Percentiles rank a stretch among this genome's conserved stretches.
Conservation (phyloP, 768 basidiomycete genomes). For the Podaxis sp. region DNA sequence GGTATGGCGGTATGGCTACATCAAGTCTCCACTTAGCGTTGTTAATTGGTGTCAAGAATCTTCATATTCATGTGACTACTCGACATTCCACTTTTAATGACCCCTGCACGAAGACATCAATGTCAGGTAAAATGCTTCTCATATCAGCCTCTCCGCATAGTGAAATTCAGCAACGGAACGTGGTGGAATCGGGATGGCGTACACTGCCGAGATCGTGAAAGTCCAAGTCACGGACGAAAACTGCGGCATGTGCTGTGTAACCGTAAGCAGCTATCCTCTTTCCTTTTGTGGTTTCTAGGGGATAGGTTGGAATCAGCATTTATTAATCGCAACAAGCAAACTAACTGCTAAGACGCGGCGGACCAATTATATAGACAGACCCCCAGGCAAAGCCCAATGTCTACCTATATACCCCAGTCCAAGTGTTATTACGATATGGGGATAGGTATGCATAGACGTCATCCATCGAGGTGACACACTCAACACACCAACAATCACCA, state of each 20-base stretch:
- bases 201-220: conserved; percentile 23
- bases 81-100: no score
- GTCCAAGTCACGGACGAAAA: conserved; percentile 15
- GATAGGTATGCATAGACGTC: conserved; percentile 20
- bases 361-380: no score
- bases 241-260: conserved; percentile 22
- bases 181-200: conserved; percentile 24
- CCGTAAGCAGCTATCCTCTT: conserved; percentile 16
- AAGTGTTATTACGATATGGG: no score
- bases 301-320: no score
- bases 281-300: not conserved
- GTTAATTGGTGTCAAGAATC: not conserved
- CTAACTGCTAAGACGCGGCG: no score
- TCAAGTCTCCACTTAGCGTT: not conserved
- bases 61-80: not conserved
- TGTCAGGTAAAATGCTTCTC: not conserved
- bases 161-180: conserved; percentile 30
- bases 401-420: no score
- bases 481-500: conserved; percentile 26
- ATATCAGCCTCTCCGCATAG: conserved; percentile 15
- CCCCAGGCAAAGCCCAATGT: no score
- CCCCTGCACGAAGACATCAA: not conserved
- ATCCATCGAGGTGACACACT: conserved; percentile 29
- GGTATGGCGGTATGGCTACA: not conserved
- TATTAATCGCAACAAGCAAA: no score